phyloP scores from a whole-genome alignment of 192 early-diverging fungal species.

The Coemansia sp. region DNA sequence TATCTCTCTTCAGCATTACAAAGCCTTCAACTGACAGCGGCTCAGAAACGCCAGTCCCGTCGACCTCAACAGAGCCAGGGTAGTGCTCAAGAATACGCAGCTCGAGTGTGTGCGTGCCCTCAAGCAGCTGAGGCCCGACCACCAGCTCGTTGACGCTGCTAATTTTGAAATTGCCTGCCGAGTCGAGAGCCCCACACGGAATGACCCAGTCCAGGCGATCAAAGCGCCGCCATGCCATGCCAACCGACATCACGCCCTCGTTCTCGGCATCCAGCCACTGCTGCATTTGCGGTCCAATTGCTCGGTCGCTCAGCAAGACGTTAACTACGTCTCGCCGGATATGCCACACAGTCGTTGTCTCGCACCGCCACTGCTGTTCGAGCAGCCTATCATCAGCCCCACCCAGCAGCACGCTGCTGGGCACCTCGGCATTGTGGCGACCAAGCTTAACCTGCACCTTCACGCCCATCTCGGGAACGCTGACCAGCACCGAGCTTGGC shows the following conservation, averaged over 20 bases:
- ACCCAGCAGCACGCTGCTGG: slow-evolving; percentile 18
- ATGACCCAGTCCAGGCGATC: slow-evolving; percentile 46
- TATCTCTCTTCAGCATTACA: slow-evolving; percentile 45
- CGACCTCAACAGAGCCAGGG: slow-evolving; percentile 26
- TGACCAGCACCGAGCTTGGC: slow-evolving; percentile 28
- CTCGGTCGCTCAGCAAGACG: slow-evolving; percentile 29
- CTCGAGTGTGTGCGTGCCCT: slow-evolving; percentile 47
- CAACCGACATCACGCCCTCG: slow-evolving; percentile 31
- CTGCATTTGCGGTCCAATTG: slow-evolving; percentile 22
- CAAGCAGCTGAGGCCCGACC: slow-evolving; percentile 33
- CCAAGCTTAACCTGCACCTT: slow-evolving; percentile 50
- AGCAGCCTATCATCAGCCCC: slow-evolving; percentile 21
- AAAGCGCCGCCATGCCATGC: slow-evolving; percentile 50
- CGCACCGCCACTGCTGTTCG: slow-evolving; percentile 42
- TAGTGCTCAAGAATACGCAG: slow-evolving; percentile 46
- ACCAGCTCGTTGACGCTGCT: slow-evolving; percentile 20
- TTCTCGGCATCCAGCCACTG: slow-evolving; percentile 43
- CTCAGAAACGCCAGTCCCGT: slow-evolving; percentile 14
- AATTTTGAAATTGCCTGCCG: slow-evolving; percentile 7
- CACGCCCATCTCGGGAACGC: slow-evolving; percentile 52
- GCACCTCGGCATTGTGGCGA: slow-evolving; percentile 18
- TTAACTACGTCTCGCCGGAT: slow-evolving; percentile 34
- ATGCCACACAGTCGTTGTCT: slow-evolving; percentile 45
- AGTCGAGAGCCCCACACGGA: slow-evolving; percentile 36
- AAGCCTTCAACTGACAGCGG: slow-evolving; percentile 46